Evolutionary conservation across 2,329 filamentous ascomycete species (phyloP), one percentile per base, ranked within the genome.

Genomic region (Onygena corvina): DNA sequence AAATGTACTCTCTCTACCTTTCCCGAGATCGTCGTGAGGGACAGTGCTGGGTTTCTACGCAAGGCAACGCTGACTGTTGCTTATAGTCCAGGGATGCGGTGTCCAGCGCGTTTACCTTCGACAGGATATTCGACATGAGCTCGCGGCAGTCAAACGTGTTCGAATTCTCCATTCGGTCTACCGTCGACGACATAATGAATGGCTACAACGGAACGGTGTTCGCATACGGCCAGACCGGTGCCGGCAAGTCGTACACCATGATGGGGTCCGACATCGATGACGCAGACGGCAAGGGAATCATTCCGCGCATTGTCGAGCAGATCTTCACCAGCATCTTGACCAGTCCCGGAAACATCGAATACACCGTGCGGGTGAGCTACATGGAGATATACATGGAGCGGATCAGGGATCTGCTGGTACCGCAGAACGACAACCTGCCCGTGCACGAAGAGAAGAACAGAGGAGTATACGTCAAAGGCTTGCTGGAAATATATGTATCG

Each of bases 301-400:
- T 95, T 59, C 92, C 92, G 46, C 84, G 92, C 61, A 96, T 96
- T 58, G 84, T 95, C 58, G 87, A 96, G 70, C 90, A 96, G 71
- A 95, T 96, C 64, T 96, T 96, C 66, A 83, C 85, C 59, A 94
- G 86, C 69, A 96, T 96, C 66, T 76, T 95, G 70, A 81, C 85
- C 18, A 94, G 88, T 59, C 86, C 90, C 36, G 82, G 82, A 60
- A 94, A 86, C 58, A 95, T 96, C 65, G 92, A 96, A 69, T 96
- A 96, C 68, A 96, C 89, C n/a, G 90, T 98, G 48, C 81, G 89
- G 50, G 90, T 96, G 63, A 94, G 88, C 68, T 96, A 96, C 70
- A 95, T 98, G 89, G 92, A 98, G 70, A 96, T 98, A 56, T 98
- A 98, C 74, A 98, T 96, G 92, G 92, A 98, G 72, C 81, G 85